A percentile compares a stretch with the other conserved stretches of the same genome.
These are phyloP conservation scores for Pestalotiopsis sp. DNA, from an alignment of 2,329 filamentous ascomycete species.

Conservation along the genomic window DNA sequence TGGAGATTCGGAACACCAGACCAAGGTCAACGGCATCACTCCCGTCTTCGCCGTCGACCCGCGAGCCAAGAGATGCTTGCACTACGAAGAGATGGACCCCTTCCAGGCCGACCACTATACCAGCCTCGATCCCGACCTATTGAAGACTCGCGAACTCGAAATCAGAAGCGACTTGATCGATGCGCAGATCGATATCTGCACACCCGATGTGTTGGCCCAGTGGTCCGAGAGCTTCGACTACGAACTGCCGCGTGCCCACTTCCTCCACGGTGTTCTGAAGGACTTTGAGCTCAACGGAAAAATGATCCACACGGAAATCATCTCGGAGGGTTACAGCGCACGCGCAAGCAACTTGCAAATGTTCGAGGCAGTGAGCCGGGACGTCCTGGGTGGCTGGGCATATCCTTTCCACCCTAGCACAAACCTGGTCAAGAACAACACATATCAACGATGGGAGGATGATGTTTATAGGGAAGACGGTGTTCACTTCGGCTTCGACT, in stretches of 20 bases:
- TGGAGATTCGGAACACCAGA: slow-evolving; percentile 70
- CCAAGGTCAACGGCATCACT: slow-evolving; percentile 73
- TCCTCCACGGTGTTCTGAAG: slow-evolving; percentile 89
- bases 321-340: slow-evolving; percentile 82
- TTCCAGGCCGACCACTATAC: slow-evolving; percentile 67
- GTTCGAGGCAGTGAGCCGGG: slow-evolving; percentile 86
- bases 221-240: slow-evolving; percentile 99
- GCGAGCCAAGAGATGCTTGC: slow-evolving; percentile 77
- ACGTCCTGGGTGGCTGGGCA: slow-evolving; percentile 85
- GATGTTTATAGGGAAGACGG: slow-evolving; percentile 79
- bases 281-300: slow-evolving; percentile 97
- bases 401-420: slow-evolving; percentile 89
- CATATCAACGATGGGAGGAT: slow-evolving; percentile 71
- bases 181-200: slow-evolving; percentile 95
- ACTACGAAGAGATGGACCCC: slow-evolving; percentile 90
- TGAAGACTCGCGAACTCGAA: slow-evolving; percentile 76
- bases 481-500: slow-evolving; percentile 74
- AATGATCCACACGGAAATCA: slow-evolving; percentile 89
- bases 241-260: slow-evolving; percentile 84
- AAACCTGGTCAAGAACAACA: slow-evolving; percentile 78
- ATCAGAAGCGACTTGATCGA: slow-evolving; percentile 88
- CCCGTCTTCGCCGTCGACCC: slow-evolving; percentile 89
- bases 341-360: slow-evolving; percentile 83
- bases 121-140: slow-evolving; percentile 77
- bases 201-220: slow-evolving; percentile 88